phyloP scores from a whole-genome alignment of 305 asterid genomes.

The Fraxinus dipetala region DNA sequence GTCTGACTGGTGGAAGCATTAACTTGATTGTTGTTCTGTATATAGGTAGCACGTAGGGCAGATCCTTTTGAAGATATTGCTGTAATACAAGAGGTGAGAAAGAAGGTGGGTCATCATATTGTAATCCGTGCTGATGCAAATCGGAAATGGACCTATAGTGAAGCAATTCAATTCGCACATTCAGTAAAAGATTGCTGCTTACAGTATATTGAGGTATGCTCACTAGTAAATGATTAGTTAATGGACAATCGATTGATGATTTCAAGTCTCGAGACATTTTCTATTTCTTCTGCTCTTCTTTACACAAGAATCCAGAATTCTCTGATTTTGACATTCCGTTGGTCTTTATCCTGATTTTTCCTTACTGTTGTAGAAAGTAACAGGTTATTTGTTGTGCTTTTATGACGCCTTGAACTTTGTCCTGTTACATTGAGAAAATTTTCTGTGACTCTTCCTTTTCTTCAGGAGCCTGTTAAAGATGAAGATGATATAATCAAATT shows the following conservation, averaged over 20 bases:
- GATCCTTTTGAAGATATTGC: slow-evolving; percentile 74
- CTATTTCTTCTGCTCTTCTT: slow-evolving; percentile 2
- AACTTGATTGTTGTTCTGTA: slow-evolving; percentile 13
- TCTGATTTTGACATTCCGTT: slow-evolving; percentile 10
- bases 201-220: slow-evolving; percentile 88
- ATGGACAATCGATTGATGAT: slow-evolving; percentile 6
- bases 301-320: background rate
- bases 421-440: background rate
- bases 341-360: background rate
- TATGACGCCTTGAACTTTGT: background rate
- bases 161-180: slow-evolving; percentile 71
- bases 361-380: background rate
- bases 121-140: slow-evolving; percentile 91
- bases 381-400: background rate
- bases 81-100: slow-evolving; percentile 77
- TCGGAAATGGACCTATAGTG: slow-evolving; percentile 68
- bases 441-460: slow-evolving; percentile 11
- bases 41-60: slow-evolving; percentile 74
- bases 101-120: slow-evolving; percentile 62
- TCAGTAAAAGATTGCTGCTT: slow-evolving; percentile 61
- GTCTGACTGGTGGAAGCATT: slow-evolving; percentile 5
- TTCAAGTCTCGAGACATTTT: slow-evolving; percentile 1
- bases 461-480: slow-evolving; percentile 84
- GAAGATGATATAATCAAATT: slow-evolving; percentile 76
- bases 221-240: background rate